Base-by-base conservation (phyloP, 441 rosid genomes). In the Biscutella laevigata region DNA sequence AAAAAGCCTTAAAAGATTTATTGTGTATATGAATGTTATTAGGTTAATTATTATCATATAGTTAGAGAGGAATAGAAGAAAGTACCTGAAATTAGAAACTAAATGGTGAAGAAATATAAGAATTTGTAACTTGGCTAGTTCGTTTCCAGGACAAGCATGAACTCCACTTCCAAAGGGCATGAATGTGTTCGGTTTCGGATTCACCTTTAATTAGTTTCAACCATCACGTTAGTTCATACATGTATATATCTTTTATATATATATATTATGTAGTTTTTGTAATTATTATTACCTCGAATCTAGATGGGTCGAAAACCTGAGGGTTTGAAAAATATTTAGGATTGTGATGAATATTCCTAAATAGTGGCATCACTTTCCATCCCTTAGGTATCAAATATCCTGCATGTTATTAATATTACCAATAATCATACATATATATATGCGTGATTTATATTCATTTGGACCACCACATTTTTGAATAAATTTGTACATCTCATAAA, bases 341-440 rank as follows among this genome's bases (percentile, higher is more conserved):
- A 66, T 72, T 80, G 72, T 92, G 91, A 67, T 92, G 98, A 66
- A 88, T 92, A 68, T 77, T 88, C 80, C 94, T 76, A 74, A 92
- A 92, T 40, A 85, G 54, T 50, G 98, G 98, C 95, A 91, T 77
- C 67, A 91, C 98, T 70, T 91, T 91, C 96, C 98, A 91, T 30
- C 96, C 98, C 52, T 83, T 88, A 14, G 98, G 98, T 59, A 91
- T 91, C 41, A 76, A 68, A 67, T 79, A 81, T 19, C 95, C 98
- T 91, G 25, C n/a, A n/a, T n/a, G n/a, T n/a, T n/a, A n/a, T n/a
- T n/a, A n/a, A n/a, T n/a, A n/a, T n/a, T n/a, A n/a, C n/a, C n/a
- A n/a, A n/a, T n/a, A n/a, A n/a, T n/a, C n/a, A n/a, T n/a, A n/a
- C n/a, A n/a, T n/a, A n/a, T n/a, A n/a, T n/a, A n/a, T 15, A 47